Evolutionary conservation across 306 rosid species (phyloP), one percentile per base, ranked within the genome.

Genomic region (Acacia confusa): DNA sequence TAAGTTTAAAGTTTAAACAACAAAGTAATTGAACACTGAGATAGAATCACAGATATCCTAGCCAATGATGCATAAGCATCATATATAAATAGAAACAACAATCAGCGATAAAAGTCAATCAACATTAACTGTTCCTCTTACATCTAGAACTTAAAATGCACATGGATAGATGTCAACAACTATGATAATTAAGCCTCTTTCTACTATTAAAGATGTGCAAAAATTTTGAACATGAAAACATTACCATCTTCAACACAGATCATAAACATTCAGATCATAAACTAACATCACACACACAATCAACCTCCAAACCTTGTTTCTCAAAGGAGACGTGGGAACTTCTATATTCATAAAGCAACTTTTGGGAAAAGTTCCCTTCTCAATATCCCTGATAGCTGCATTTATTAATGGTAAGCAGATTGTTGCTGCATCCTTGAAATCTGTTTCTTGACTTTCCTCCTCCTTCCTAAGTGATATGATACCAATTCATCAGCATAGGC

Each of bases 351-450:
- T 84, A 83, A 88, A 89, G 85, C 96, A 93, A 80, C 87, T 84
- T 81, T 90, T 81, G 71, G 93, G 99, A 70, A 92, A 95, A 75
- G 73, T 41, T 64, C 87, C 99, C 84, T 89, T 90, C 67, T 84
- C 97, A 87, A 86, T 83, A 85, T 92, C 97, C 83, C 90, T 89
- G 52, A 93, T 84, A 67, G 97, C 94, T 45, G 98, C 93, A 84
- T 83, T 92, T 85, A 95, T 91, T 85, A 93, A 74, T 0, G 98
- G 98, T 86, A 93, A 80, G 85, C 96, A 93, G 81, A 90, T 92
- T 70, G 79, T 66, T 68, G 83, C 98, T 45, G 99, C 99, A 83
- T 95, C 97, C 90, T 93, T 93, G 88, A 95, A 93, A 87, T 95
- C 96, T 44, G 85, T 85, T 78, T 92, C 99, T 85, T 92, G 85